phyloP scores from a whole-genome alignment of 2,329 filamentous ascomycete genomes.

The Juglanconis oblonga region DNA sequence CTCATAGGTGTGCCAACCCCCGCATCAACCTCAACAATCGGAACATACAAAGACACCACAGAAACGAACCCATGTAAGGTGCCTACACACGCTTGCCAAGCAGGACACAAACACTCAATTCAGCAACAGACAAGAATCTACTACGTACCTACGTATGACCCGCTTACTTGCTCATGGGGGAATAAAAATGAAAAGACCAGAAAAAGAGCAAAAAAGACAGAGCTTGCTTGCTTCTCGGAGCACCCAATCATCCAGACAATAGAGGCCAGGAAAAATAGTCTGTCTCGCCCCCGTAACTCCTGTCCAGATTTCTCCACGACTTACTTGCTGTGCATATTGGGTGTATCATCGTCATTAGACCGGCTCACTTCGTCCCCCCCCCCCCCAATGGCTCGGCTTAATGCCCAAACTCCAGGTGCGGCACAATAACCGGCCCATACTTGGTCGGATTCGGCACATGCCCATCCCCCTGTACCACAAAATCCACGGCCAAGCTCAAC shows the following conservation, averaged over 20 bases:
- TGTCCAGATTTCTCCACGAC: neutral
- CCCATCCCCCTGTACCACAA: constrained; percentile 92
- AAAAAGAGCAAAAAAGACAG: neutral
- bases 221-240: neutral
- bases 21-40: too few species aligned
- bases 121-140: neutral
- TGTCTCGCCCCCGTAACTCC: neutral
- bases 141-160: neutral
- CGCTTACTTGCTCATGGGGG: neutral
- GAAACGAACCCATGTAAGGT: neutral
- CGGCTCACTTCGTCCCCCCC: too few species aligned
- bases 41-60: too few species aligned
- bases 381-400: constrained; percentile 30
- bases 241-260: neutral
- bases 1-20: too few species aligned
- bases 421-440: constrained; percentile 94
- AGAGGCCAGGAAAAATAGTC: too few species aligned
- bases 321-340: neutral
- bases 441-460: constrained; percentile 81
- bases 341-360: neutral
- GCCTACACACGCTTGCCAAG: neutral
- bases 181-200: neutral
- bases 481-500: constrained; percentile 89
- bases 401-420: constrained; percentile 73
- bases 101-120: neutral